These are phyloP conservation scores for Claviceps digitariae DNA, from an alignment of 2,329 filamentous ascomycete species.

Conservation along the genomic window DNA sequence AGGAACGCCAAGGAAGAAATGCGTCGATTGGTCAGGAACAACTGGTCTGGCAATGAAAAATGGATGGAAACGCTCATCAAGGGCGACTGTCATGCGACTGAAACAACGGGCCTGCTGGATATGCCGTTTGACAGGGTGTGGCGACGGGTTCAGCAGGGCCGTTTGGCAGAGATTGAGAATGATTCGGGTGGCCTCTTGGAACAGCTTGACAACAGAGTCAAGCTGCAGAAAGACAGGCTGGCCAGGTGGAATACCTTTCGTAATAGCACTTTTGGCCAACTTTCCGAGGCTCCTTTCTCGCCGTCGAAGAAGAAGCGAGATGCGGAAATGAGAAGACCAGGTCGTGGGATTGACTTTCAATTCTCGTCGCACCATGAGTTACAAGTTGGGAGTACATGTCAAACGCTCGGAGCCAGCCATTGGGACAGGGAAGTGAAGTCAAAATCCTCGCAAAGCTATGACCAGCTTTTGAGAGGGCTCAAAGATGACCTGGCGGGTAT, in stretches of 20 bases:
- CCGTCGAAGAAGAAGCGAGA: conserved; percentile 12
- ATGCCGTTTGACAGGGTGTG: conserved; percentile 59
- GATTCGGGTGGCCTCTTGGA: conserved; percentile 43
- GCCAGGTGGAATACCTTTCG: conserved; percentile 62
- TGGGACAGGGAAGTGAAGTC: conserved; percentile 8
- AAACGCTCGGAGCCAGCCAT: conserved; percentile 13
- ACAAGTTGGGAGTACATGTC: conserved; percentile 23
- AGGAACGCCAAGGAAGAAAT: conserved; percentile 34
- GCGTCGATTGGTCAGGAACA: conserved; percentile 49
- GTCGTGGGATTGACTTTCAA: conserved; percentile 36
- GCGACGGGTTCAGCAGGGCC: conserved; percentile 48
- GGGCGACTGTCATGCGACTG: conserved; percentile 44
- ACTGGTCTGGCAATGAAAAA: conserved; percentile 65
- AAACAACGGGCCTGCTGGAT: conserved; percentile 49
- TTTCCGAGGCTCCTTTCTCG: conserved; percentile 9
- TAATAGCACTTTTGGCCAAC: conserved; percentile 28
- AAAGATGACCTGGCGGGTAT: conserved; percentile 25
- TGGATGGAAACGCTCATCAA: conserved; percentile 61
- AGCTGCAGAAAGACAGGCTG: conserved; percentile 52
- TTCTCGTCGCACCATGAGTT: conserved; percentile 40
- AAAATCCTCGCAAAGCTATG: conserved; percentile 28
- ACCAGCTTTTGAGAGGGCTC: conserved; percentile 27
- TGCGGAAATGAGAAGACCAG: conserved; percentile 8
- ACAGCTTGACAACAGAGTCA: conserved; percentile 56
- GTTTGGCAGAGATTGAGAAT: conserved; percentile 42